phyloP scores from a whole-genome alignment of 169 alveolate genomes.

The Plasmodium cynomolgi region DNA sequence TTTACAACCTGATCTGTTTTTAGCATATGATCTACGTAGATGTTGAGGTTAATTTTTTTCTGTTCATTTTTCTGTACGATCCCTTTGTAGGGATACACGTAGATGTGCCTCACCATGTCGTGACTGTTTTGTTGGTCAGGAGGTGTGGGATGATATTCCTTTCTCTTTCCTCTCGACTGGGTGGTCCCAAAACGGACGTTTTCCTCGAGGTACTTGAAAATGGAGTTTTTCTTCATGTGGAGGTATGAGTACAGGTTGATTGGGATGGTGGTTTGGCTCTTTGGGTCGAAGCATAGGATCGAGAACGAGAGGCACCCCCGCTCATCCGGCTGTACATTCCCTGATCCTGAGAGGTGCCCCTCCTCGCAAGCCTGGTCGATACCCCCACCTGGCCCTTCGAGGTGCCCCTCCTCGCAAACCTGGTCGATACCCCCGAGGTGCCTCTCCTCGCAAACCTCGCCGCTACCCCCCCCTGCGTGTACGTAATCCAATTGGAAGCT shows the following conservation, averaged over 20 bases:
- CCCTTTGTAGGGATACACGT: conserved; percentile 41
- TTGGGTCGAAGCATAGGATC: conserved; percentile 16
- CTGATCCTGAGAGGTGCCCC: no score
- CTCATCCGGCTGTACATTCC: no score
- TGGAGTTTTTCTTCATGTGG: conserved; percentile 28
- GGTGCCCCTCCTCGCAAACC: not conserved
- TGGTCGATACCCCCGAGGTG: not conserved
- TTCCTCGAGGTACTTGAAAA: conserved; percentile 54
- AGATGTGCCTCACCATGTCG: conserved; percentile 6
- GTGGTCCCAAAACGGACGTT: conserved; percentile 18
- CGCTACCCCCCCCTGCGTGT: not conserved
- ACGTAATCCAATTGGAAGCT: conserved; percentile 15
- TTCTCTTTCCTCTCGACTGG: not conserved
- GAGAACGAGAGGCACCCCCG: conserved; percentile 9
- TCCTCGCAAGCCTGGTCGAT: no score
- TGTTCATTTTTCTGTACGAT: not conserved
- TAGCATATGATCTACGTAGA: conserved; percentile 27
- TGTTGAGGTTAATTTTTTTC: conserved; percentile 8
- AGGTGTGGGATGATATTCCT: not conserved
- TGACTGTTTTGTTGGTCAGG: not conserved
- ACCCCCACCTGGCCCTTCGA: no score
- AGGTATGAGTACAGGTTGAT: conserved; percentile 31
- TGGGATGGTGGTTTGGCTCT: conserved; percentile 20
- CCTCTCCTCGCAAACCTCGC: not conserved
- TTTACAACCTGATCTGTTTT: not conserved